A percentile compares a stretch with the other conserved stretches of the same genome.
Conservation (phyloP, 495 filamentous ascomycete species). For the Neurospora sp. region DNA sequence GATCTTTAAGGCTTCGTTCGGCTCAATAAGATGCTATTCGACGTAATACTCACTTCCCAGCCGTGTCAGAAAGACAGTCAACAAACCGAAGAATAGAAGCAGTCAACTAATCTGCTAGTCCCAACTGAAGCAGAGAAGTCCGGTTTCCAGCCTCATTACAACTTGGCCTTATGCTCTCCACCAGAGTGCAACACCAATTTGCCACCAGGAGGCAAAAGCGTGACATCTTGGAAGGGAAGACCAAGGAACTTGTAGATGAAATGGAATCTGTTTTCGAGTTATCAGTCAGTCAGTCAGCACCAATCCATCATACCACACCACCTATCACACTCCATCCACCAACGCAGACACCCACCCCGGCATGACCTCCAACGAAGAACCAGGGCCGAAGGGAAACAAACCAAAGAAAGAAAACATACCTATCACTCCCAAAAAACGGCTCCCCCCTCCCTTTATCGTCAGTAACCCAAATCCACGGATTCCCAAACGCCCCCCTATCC, state of each 20-base stretch:
- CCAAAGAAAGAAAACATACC: slow-evolving; percentile 35
- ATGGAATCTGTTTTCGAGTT: slow-evolving; percentile 17
- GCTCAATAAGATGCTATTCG: too few species aligned
- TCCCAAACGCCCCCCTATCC: slow-evolving; percentile 59
- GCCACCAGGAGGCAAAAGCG: slow-evolving; percentile 18
- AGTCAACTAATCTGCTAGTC: too few species aligned
- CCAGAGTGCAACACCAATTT: too few species aligned
- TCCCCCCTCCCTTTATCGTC: slow-evolving; percentile 47
- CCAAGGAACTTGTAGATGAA: slow-evolving; percentile 33
- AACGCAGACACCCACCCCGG: too few species aligned
- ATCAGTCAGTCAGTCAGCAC: background rate
- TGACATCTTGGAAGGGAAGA: slow-evolving; percentile 26
- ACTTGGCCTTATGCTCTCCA: slow-evolving; percentile 4
- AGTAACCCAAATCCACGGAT: slow-evolving; percentile 68
- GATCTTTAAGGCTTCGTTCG: too few species aligned
- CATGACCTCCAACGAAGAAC: too few species aligned
- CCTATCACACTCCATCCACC: background rate
- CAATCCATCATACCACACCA: too few species aligned
- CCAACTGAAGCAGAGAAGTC: too few species aligned
- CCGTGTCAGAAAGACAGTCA: too few species aligned
- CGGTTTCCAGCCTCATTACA: slow-evolving; percentile 4
- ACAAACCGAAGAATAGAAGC: too few species aligned
- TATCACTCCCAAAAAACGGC: slow-evolving; percentile 72
- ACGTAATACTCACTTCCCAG: too few species aligned
- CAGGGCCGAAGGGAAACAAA: slow-evolving; percentile 1